Conservation (phyloP, 1,284 basidiomycete genomes). For the Rhodotorula sp. region DNA sequence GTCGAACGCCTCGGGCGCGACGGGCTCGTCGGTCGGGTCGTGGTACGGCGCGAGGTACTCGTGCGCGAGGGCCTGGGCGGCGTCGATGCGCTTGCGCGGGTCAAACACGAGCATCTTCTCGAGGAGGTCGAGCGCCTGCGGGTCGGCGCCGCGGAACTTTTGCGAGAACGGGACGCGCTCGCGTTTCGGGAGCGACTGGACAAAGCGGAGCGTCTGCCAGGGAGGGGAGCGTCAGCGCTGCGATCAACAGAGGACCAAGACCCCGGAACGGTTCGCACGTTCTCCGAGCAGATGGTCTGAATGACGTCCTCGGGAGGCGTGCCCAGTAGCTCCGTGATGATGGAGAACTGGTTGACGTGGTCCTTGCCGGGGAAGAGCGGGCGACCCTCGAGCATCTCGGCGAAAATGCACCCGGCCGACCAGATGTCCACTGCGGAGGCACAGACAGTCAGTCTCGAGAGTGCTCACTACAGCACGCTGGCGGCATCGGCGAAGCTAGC, state of each 20-base stretch:
- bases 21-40: slow-evolving; percentile 96
- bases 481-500: too few relatives aligned
- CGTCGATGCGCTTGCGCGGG: slow-evolving; percentile 93
- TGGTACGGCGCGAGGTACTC: slow-evolving; percentile 97
- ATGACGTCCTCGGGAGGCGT: slow-evolving; percentile 99
- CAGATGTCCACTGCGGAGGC: slow-evolving; percentile 78
- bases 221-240: background rate
- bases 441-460: background rate
- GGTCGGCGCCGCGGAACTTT: slow-evolving; percentile 87
- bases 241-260: background rate
- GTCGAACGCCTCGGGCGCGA: slow-evolving; percentile 91
- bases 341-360: slow-evolving; percentile 98
- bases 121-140: slow-evolving; percentile 88
- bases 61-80: slow-evolving; percentile 84
- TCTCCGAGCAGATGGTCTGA: slow-evolving; percentile 96
- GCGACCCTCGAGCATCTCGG: slow-evolving; percentile 99
- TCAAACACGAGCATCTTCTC: slow-evolving; percentile 99
- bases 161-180: slow-evolving; percentile 92
- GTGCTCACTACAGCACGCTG: too few relatives aligned
- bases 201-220: slow-evolving; percentile 95
- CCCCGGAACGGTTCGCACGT: slow-evolving; percentile 61
- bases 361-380: slow-evolving; percentile 99
- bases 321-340: slow-evolving; percentile 97
- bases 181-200: slow-evolving; percentile 94
- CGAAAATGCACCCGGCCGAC: slow-evolving; percentile 99